Conservation (phyloP, 75 land plant species). For the Pseudotsuga menziesii region DNA sequence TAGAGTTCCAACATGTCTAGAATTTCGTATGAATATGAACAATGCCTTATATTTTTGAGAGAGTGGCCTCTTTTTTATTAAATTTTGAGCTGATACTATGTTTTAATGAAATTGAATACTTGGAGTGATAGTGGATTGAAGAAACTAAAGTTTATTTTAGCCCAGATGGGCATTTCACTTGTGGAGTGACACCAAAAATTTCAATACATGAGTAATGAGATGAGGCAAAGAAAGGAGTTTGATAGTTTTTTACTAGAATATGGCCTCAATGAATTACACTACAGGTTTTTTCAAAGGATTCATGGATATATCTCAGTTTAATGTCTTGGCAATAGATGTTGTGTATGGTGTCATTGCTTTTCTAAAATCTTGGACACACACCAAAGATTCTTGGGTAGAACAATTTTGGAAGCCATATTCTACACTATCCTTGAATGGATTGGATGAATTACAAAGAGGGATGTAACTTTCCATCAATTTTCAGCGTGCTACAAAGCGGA, state of each 20-base stretch:
- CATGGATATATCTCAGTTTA: constrained; percentile 80
- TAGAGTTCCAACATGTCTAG: constrained; percentile 71
- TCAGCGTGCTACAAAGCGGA: no score
- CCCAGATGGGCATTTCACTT: constrained; percentile 87
- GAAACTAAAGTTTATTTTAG: constrained; percentile 78
- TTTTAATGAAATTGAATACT: constrained; percentile 88
- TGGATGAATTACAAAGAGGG: constrained; percentile 59
- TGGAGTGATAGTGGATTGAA: constrained; percentile 94
- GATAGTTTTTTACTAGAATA: constrained; percentile 60
- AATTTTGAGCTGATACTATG: constrained; percentile 82
- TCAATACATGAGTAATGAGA: constrained; percentile 84
- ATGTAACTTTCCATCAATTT: constrained; percentile 84
- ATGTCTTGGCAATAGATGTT: constrained; percentile 91
- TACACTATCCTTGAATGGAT: constrained; percentile 60
- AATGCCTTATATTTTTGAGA: constrained; percentile 82
- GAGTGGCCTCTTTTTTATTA: constrained; percentile 96
- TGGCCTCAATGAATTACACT: constrained; percentile 85
- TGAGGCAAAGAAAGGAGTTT: constrained; percentile 58
- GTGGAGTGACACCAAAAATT: constrained; percentile 90
- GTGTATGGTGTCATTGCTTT: constrained; percentile 91
- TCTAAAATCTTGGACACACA: constrained; percentile 61
- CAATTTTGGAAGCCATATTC: constrained; percentile 67
- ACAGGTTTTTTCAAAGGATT: constrained; percentile 62
- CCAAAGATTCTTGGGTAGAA: constrained; percentile 45
- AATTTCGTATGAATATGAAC: constrained; percentile 88